Base-by-base conservation (phyloP, 176 grass and related monocot genomes). In the Calamus simplicifolius region DNA sequence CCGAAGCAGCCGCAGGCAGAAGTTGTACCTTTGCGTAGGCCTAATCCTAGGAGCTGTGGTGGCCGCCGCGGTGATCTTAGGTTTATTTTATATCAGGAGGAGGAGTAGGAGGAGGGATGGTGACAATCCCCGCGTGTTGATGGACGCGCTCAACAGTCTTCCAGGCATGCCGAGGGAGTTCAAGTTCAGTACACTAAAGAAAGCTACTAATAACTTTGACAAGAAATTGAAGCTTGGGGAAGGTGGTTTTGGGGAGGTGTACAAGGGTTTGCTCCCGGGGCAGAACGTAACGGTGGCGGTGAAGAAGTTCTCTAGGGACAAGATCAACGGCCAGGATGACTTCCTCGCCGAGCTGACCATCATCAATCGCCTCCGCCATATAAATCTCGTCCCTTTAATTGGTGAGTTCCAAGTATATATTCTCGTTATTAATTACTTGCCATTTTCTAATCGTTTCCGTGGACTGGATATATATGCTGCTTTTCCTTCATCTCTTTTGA, bases 351-450 rank as follows among this genome's bases (percentile, higher is more conserved):
- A 88, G 76, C 68, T 83, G 3, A 61, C 75, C 55, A 88, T 88
- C 80, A 83, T 88, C 59, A 83, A 83, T 52, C 59, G 80, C n/a
- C 72, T 88, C 0, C 72, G 80, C 7, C 80, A 83, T 50, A 83
- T 73, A 17, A 74, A 83, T 61, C 71, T 88, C 68, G 80, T 85
- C 70, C 81, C 77, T 3, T 74, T 85, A 35, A 50, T 81, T 12
- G 75, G 75, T 76, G 58, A 6, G 54, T 57, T 5, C 21, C 21
- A 23, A 23, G 21, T 23, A n/a, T n/a, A n/a, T n/a, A 23, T 23
- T 16, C 35, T 13, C 0, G 35, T 13, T 2, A 43, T 43, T 10
- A 10, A 43, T 43, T 10, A 10, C 12, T 43, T 43, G 21, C 21
- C 21, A 23, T 23, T 23, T 23, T 0, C 21, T 23, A 23, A 23